Conservation (phyloP, 495 filamentous ascomycete species). For the Aspergillus affinis region DNA sequence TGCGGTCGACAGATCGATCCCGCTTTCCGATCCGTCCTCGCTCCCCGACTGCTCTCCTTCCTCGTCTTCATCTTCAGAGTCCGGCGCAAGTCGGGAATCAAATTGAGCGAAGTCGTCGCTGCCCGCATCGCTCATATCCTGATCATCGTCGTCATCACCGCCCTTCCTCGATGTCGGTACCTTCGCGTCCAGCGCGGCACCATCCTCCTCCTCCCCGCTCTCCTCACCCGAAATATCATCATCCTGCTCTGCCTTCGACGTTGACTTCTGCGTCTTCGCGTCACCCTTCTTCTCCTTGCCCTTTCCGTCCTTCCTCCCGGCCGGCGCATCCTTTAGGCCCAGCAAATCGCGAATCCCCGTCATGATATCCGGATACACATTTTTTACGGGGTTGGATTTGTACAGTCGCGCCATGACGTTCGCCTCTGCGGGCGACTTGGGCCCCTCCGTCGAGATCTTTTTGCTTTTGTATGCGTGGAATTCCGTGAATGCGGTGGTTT, state of each 20-base stretch:
- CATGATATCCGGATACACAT: conserved; percentile 61
- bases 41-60: conserved; percentile 37
- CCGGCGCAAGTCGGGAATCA: conserved; percentile 54
- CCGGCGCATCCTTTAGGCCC: conserved; percentile 51
- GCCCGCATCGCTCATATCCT: conserved; percentile 39
- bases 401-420: conserved; percentile 84
- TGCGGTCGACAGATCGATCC: conserved; percentile 11
- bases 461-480: conserved; percentile 28
- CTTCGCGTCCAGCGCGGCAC: not conserved
- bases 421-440: conserved; percentile 51
- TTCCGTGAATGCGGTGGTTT: conserved; percentile 45
- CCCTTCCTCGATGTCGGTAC: conserved; percentile 3
- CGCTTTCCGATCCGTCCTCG: conserved; percentile 21
- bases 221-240: conserved; percentile 12
- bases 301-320: conserved; percentile 25
- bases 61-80: conserved; percentile 47
- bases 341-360: conserved; percentile 60
- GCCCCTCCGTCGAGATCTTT: conserved; percentile 35
- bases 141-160: conserved; percentile 5
- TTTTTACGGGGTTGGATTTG: conserved; percentile 72
- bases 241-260: not conserved
- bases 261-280: conserved; percentile 5
- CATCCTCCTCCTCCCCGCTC: not conserved
- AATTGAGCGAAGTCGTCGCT: conserved; percentile 48
- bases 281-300: conserved; percentile 15